Evolutionary conservation across 768 basidiomycete species (phyloP).

Genomic region (Mycena leptocephala): DNA sequence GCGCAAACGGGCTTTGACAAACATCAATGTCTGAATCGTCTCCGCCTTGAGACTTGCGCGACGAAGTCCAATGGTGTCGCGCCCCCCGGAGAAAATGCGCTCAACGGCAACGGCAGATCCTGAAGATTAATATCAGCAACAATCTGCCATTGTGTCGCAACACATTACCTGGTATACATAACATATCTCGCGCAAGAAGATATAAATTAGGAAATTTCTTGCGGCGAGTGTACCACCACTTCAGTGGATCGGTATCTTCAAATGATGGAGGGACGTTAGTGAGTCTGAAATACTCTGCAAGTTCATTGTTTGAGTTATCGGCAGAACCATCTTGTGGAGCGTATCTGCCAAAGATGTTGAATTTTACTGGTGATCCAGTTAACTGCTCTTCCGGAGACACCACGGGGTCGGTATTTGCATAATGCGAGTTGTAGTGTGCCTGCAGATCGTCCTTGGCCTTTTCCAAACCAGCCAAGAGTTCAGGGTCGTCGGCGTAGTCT

Average conservation of each 20-base stretch:
- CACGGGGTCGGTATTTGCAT: neutral
- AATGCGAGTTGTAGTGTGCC: neutral
- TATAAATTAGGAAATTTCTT: constrained; percentile 39
- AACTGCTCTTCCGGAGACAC: neutral
- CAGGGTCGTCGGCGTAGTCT: neutral
- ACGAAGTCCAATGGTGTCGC: no score
- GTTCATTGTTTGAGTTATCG: constrained; percentile 1
- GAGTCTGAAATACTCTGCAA: constrained; percentile 37
- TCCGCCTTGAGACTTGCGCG: no score
- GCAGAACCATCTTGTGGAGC: neutral
- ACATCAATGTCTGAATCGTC: no score
- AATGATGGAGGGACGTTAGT: constrained; percentile 21
- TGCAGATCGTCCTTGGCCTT: neutral
- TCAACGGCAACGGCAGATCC: no score
- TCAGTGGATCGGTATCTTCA: constrained; percentile 31
- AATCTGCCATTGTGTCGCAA: no score
- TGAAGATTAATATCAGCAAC: no score
- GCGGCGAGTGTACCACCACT: constrained; percentile 39
- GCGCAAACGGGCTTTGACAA: no score
- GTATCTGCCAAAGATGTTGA: neutral
- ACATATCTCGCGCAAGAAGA: constrained; percentile 36
- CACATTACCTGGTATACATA: constrained; percentile 37
- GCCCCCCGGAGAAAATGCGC: no score
- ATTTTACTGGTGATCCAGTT: neutral
- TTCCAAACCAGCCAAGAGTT: neutral